Percentiles rank a stretch among this genome's conserved stretches.
These are phyloP conservation scores for Carallia brachiata DNA, from an alignment of 345 rosid genomes.

Conservation along the genomic window DNA sequence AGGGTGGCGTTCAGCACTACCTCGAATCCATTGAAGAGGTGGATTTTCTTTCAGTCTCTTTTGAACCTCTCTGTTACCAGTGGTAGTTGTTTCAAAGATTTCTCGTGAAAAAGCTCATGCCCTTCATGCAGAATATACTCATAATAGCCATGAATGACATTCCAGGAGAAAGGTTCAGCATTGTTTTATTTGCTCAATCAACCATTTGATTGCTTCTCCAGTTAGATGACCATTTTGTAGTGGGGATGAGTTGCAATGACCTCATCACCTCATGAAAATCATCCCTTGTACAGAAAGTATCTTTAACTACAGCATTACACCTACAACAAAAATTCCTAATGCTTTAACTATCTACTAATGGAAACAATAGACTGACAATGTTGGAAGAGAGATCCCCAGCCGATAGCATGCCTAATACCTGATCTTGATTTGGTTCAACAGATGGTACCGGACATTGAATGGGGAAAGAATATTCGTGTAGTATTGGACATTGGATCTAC, in stretches of 20 bases:
- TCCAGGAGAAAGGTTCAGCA: too few species aligned
- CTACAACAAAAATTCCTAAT: too few species aligned
- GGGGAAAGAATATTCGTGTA: constrained; percentile 95
- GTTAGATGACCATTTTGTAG: too few species aligned
- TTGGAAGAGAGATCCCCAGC: neutral
- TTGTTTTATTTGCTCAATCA: neutral
- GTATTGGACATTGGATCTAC: constrained; percentile 78
- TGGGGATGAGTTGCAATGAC: constrained; percentile 1
- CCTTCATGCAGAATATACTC: neutral
- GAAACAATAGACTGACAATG: neutral
- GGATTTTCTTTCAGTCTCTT: constrained; percentile 14
- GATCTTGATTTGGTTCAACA: constrained; percentile 42
- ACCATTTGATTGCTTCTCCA: neutral
- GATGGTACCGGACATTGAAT: constrained; percentile 99
- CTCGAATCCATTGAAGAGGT: constrained; percentile 96
- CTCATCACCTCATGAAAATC: neutral
- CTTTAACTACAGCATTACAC: neutral
- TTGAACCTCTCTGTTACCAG: neutral
- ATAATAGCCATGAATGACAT: too few species aligned
- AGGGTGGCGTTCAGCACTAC: constrained; percentile 78
- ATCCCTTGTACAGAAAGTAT: neutral
- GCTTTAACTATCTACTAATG: neutral
- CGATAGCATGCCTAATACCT: neutral
- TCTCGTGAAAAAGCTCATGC: too few species aligned
- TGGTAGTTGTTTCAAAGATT: neutral